Evolutionary conservation across 2,329 filamentous ascomycete genomes (phyloP).

Genomic region (Zarea fungicola): DNA sequence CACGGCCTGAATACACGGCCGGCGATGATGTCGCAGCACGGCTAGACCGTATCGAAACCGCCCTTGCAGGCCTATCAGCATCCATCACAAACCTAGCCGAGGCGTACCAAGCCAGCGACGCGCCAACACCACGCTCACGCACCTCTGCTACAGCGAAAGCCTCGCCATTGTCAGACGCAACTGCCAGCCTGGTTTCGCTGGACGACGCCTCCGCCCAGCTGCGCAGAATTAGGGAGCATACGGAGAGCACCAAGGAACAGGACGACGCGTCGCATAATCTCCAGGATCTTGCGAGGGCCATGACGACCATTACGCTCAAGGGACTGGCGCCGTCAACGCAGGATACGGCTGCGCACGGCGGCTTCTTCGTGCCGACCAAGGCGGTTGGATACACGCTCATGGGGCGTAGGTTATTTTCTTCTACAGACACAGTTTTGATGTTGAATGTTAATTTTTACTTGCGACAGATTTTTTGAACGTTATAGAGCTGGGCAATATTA

Average conservation of each 20-base stretch:
- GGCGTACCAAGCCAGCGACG: too few relatives aligned
- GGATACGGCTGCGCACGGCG: neutral
- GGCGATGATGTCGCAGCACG: neutral
- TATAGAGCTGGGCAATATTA: neutral
- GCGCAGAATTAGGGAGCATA: too few relatives aligned
- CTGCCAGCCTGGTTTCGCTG: too few relatives aligned
- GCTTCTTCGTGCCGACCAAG: neutral
- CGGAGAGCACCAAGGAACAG: too few relatives aligned
- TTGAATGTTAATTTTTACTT: neutral
- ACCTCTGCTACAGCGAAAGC: too few relatives aligned
- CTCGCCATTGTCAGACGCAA: too few relatives aligned
- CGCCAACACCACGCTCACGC: too few relatives aligned
- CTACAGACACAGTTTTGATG: neutral
- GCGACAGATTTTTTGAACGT: neutral
- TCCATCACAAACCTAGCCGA: neutral
- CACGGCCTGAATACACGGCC: neutral
- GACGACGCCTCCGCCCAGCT: too few relatives aligned
- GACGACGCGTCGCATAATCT: too few relatives aligned
- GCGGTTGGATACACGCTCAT: neutral
- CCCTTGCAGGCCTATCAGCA: neutral
- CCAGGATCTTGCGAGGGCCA: neutral
- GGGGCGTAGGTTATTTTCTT: neutral
- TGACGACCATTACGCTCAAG: neutral
- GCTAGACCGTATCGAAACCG: neutral
- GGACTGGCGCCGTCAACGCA: neutral